A percentile compares a stretch with the other conserved stretches of the same genome.
Evolutionary conservation across 129 eudicot genomes (phyloP).

Genomic region (Dittrichia graveolens): DNA sequence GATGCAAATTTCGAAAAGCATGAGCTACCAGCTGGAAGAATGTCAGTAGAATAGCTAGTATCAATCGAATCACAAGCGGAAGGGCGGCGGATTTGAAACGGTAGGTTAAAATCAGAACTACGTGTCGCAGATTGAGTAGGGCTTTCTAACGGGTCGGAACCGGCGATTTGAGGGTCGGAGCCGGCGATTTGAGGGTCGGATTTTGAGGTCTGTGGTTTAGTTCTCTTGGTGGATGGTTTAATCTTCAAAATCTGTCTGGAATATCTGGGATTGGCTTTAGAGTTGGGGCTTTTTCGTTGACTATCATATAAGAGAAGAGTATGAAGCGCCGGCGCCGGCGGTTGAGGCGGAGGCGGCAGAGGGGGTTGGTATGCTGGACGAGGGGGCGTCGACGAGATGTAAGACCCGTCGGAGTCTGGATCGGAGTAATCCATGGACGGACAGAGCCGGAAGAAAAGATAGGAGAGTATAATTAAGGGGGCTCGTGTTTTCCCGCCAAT

Average conservation of each 20-base stretch:
- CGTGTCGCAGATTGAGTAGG: constrained; percentile 21
- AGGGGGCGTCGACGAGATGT: constrained; percentile 89
- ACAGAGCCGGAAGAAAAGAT: constrained; percentile 12
- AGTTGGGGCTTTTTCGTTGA: constrained; percentile 31
- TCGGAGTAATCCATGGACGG: constrained; percentile 56
- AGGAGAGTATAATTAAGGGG: not conserved
- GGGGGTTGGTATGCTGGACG: constrained; percentile 36
- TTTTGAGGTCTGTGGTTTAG: constrained; percentile 27
- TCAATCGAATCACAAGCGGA: constrained; percentile 11
- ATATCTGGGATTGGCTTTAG: constrained; percentile 26
- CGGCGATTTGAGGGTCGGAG: constrained; percentile 23
- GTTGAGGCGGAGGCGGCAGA: constrained; percentile 24
- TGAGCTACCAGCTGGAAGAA: constrained; percentile 38
- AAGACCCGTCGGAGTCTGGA: constrained; percentile 81
- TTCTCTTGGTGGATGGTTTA: constrained; percentile 43
- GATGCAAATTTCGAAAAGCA: constrained; percentile 43
- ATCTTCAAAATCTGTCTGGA: constrained; percentile 51
- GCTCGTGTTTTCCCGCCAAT: constrained; percentile 52
- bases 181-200: constrained; percentile 18
- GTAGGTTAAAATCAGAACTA: constrained; percentile 38
- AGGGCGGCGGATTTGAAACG: constrained; percentile 47
- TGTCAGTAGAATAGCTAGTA: constrained; percentile 12
- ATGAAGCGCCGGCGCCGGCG: constrained; percentile 27
- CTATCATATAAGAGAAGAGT: constrained; percentile 26
- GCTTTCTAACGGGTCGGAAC: constrained; percentile 15